Base-by-base conservation (phyloP, 768 basidiomycete genomes). In the Agaricus sinodeliciosus region DNA sequence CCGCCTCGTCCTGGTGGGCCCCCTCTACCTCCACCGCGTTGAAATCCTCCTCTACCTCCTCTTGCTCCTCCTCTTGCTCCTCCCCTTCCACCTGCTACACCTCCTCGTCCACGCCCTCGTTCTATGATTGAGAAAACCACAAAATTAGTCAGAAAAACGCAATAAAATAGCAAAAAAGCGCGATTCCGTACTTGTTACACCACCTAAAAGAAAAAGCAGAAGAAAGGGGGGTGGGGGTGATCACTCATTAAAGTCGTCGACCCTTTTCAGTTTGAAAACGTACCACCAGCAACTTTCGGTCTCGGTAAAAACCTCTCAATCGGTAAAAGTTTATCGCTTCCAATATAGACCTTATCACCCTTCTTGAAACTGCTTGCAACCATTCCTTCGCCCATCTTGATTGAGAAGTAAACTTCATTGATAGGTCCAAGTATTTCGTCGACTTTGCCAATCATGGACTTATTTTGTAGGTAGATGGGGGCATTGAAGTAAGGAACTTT, bases 341-440 rank as follows among this genome's bases (percentile, higher is more conserved):
- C 90, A 64, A 99, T 97, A 68, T 90, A 99, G 41, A 99, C 90
- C 66, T 95, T 97, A 74, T 99, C 96, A 42, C 96, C 96, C 63
- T 88, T 90, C 72, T 95, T 90, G 73, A 99, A 99, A 67, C 90
- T 93, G 59, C 73, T 86, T 7, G 96, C 94, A 44, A 94, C 82
- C 86, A 98, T 93, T 28, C 96, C 96, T 54, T 90, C 86, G 16
- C 85, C 82, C 88, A 97, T 96, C 75, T 98, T 99, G 58, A 99
- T 80, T 2, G 94, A 94, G 65, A 99, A 98, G 70, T 84, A 98
- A 54, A 98, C 94, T 66, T 98, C 93, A 66, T 96, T 99, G 67
- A 99, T 94, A 13, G 96, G 95, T 2, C 96, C 96, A n/a, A 99
- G 80, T 60, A 99, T 98, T 70, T 99, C 96, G 70, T 99, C 96